Base-by-base conservation (phyloP, 1,139 yeast species). In the Kodamaea arcana region DNA sequence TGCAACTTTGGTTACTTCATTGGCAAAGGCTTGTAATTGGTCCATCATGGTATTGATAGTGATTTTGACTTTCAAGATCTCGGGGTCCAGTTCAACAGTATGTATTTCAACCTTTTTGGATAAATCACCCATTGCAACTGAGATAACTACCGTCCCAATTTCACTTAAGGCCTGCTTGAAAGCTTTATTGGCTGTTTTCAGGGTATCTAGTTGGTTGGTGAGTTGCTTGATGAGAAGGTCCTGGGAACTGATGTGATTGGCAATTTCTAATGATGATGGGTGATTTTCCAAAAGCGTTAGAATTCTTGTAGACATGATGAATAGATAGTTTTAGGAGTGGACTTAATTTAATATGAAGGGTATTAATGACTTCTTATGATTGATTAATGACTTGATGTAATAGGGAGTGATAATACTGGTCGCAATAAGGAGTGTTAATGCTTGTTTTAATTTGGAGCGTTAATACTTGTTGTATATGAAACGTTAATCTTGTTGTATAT, bases 1-100 rank as follows among this genome's bases (percentile, higher is more conserved):
- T 29, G 95, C 94, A 14, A 85, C 87, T 43, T 85, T 78, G 22
- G 92, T 83, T 25, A 84, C 94, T 57, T 84, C 94, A 41, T 75
- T 74, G 16, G 94, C 90, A 57, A 85, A 85, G 10, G 85, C 75
- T 53, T 83, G 92, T 40, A 85, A 67, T 58, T 84, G 94, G 55
- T 83, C 90, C 84, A 85, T 83, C 90, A 85, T 83, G 13, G 87
- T 80, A 56, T 86, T 85, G 51, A 85, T 84, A 12, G 94, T 83
- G 40, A 78, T 79, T 56, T 85, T 85, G 48, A 84, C 90, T 51
- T 80, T 80, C 44, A 80, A 67, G 44, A 85, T 83, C 37, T 79
- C 83, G 1, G 88, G 86, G 52, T 82, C 90, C 46, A 77, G 72
- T 54, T 83, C 90, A 31, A 76, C 83, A 15, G 78, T 70, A 52